Percentiles rank a stretch among this genome's conserved stretches.
phyloP scores from a whole-genome alignment of 1,284 basidiomycete genomes.

The Takashimella tepidaria region DNA sequence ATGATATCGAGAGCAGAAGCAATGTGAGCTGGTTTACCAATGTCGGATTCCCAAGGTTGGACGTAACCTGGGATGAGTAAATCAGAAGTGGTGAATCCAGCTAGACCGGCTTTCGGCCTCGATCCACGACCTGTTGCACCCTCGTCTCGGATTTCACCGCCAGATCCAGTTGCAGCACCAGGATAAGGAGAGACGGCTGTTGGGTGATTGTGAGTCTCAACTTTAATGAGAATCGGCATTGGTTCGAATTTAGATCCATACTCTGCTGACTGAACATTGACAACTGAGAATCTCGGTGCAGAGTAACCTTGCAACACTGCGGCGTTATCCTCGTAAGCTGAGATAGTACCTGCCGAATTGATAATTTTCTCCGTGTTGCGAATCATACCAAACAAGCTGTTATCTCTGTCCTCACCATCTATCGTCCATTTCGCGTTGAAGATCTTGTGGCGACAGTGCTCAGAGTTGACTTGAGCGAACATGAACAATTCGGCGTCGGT shows the following conservation, averaged over 20 bases:
- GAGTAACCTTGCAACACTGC: constrained; percentile 80
- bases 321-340: constrained; percentile 97
- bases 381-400: constrained; percentile 95
- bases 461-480: constrained; percentile 99
- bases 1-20: constrained; percentile 94
- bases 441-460: constrained; percentile 99
- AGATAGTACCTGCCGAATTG: constrained; percentile 72
- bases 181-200: constrained; percentile 98
- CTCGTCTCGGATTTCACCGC: constrained; percentile 97
- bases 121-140: constrained; percentile 93
- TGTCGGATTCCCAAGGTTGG: constrained; percentile 83
- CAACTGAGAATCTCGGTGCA: constrained; percentile 76
- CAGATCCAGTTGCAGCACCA: constrained; percentile 94
- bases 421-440: constrained; percentile 98
- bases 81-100: constrained; percentile 94
- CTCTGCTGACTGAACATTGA: constrained; percentile 39
- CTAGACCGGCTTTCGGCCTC: constrained; percentile 90
- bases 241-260: constrained; percentile 62
- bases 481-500: constrained; percentile 99
- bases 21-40: constrained; percentile 86
- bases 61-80: constrained; percentile 79
- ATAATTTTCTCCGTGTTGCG: constrained; percentile 82
- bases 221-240: constrained; percentile 93
- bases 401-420: constrained; percentile 63
- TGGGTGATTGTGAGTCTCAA: constrained; percentile 99